Evolutionary conservation across 225 moss, liverwort and hornwort species (phyloP), one percentile per base, ranked within the genome.

Genomic region (Pseudisothecium myosuroides): DNA sequence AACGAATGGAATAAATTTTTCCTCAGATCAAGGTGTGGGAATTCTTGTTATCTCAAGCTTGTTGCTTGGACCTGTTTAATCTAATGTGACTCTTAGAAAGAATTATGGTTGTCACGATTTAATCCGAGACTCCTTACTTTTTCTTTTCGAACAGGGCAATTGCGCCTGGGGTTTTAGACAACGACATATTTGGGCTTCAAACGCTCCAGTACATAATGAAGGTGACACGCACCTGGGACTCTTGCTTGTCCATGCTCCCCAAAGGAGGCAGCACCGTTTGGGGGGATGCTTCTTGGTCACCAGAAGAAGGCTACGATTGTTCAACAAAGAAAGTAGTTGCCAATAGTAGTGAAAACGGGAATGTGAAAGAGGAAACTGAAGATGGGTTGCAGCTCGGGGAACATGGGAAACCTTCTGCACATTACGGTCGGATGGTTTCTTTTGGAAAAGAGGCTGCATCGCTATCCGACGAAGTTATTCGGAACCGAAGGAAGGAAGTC

Each of bases 201-300:
- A 99, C 99, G 39, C 47, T 99, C 71, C 96, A 97, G 86, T 96
- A 97, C 83, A 96, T 99, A 29, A 96, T 99, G 99, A 95, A 96
- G 91, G 96, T 99, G 76, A 95, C 97, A 52, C 94, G 99, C 81
- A 97, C 97, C 50, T 99, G 99, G 99, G 99, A 99, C 93, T 93
- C 99, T 55, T 95, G 95, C 90, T 88, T 96, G 94, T 99, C 99
- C 79, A 99, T 99, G 99, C 58, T 99, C 49, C 99, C 99, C 22
- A 99, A 96, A 85, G 99, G 99, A 69, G 99, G 99, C 89, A 94
- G 92, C 64, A 82, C 87, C 62, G 87, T 99, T 28, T 99, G 99
- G 99, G 99, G 99, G 9, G 86, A 96, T 89, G 93, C 85, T 59
- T 94, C 96, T 54, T 99, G 97, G 97, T 99, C 99, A 85, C 99